phyloP scores from a whole-genome alignment of 129 eudicot species.

The Helichrysum umbraculigerum region DNA sequence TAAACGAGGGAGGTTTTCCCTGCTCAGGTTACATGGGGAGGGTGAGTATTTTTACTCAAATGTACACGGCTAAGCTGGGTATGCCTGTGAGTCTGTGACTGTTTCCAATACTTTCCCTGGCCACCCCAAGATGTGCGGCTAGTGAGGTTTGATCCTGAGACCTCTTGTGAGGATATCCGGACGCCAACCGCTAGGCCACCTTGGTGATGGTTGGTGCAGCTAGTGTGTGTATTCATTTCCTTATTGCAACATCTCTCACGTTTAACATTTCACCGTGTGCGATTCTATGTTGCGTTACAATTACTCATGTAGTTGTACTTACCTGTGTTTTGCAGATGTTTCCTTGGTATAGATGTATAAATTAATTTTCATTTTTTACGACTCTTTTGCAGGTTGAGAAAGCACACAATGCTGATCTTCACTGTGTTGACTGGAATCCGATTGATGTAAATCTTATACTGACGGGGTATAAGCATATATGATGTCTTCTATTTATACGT shows the following conservation, averaged over 20 bases:
- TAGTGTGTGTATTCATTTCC: too few species aligned
- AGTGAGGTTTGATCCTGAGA: too few species aligned
- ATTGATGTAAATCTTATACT: slow-evolving; percentile 69
- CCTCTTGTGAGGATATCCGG: too few species aligned
- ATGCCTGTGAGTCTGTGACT: too few species aligned
- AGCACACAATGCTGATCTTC: slow-evolving; percentile 94
- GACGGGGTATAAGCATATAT: slow-evolving; percentile 64
- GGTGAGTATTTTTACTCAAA: too few species aligned
- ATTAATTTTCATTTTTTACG: neutral
- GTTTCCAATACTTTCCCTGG: too few species aligned
- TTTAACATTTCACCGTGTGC: neutral
- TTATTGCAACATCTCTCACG: neutral
- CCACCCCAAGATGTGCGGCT: too few species aligned
- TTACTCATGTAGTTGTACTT: neutral
- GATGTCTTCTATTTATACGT: neutral
- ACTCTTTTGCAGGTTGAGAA: slow-evolving; percentile 69
- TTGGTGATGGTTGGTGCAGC: too few species aligned
- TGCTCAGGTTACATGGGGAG: too few species aligned
- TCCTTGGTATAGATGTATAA: neutral
- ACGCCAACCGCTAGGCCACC: too few species aligned
- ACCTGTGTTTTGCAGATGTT: neutral
- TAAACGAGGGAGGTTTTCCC: too few species aligned
- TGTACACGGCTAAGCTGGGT: too few species aligned
- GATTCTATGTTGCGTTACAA: neutral
- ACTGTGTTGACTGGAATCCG: slow-evolving; percentile 97